Evolutionary conservation across 768 basidiomycete genomes (phyloP).

Genomic region (Naganishia vaughanmartiniae): DNA sequence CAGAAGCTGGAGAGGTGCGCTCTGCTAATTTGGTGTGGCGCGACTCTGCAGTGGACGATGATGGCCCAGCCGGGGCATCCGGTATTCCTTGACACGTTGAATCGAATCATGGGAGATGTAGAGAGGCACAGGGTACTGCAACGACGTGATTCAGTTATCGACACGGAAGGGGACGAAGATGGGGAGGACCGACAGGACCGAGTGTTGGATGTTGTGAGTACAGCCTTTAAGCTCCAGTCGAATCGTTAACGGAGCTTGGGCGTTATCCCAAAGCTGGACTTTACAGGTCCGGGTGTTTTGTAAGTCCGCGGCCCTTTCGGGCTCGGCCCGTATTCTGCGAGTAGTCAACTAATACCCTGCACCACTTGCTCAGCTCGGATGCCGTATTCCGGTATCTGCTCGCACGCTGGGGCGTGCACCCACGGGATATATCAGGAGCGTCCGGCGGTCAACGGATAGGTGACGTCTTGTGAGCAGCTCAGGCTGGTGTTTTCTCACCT

Average conservation of each 20-base stretch:
- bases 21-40: neutral
- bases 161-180: neutral
- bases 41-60: conserved; percentile 37
- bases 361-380: conserved; percentile 11
- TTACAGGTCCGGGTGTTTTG: conserved; percentile 40
- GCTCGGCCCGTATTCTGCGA: neutral
- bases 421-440: conserved; percentile 20
- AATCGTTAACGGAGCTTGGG: no score
- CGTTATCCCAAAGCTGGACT: conserved; percentile 29
- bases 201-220: conserved; percentile 3
- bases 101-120: conserved; percentile 29
- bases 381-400: conserved; percentile 29
- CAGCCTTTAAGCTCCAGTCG: neutral
- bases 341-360: neutral
- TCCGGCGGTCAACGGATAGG: conserved; percentile 11
- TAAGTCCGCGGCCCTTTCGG: conserved; percentile 10
- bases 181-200: neutral
- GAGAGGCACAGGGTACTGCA: conserved; percentile 22
- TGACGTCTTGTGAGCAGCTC: conserved; percentile 21
- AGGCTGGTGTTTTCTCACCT: neutral
- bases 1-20: no score
- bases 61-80: conserved; percentile 38
- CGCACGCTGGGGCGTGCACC: conserved; percentile 22
- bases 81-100: conserved; percentile 38
- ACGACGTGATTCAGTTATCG: neutral